These are phyloP conservation scores for Aureobasidium mangrovei DNA, from an alignment of 2,329 filamentous ascomycete genomes.

Conservation along the genomic window DNA sequence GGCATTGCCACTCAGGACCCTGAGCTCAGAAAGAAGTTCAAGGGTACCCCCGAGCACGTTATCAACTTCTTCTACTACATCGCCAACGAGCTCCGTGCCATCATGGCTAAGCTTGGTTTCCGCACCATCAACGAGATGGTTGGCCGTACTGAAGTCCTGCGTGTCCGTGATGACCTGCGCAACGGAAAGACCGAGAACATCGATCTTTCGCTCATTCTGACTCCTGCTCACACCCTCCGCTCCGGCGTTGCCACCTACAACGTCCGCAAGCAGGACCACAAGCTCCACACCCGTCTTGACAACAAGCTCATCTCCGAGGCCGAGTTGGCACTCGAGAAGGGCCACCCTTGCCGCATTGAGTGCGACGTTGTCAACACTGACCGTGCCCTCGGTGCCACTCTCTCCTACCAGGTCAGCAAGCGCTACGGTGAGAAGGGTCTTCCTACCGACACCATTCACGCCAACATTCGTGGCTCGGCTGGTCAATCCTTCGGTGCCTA, in stretches of 20 bases:
- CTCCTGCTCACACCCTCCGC: conserved; percentile 89
- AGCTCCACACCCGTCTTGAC: conserved; percentile 83
- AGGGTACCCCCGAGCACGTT: conserved; percentile 86
- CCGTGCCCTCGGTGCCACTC: conserved; percentile 81
- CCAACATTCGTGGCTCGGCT: conserved; percentile 92
- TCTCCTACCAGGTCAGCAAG: conserved; percentile 94
- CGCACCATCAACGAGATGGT: conserved; percentile 98
- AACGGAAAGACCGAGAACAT: conserved; percentile 88
- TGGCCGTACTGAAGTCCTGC: conserved; percentile 77
- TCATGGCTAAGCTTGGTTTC: conserved; percentile 94
- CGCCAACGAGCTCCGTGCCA: conserved; percentile 87
- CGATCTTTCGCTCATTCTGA: conserved; percentile 84
- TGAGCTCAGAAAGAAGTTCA: conserved; percentile 88
- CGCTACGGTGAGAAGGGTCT: conserved; percentile 82
- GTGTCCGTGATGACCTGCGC: conserved; percentile 78
- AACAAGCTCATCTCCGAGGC: conserved; percentile 97
- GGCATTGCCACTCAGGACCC: conserved; percentile 94
- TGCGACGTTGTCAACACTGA: conserved; percentile 96
- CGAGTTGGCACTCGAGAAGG: conserved; percentile 89
- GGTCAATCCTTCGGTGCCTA: conserved; percentile 95
- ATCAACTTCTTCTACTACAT: conserved; percentile 99
- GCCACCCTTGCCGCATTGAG: conserved; percentile 84
- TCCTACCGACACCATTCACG: conserved; percentile 87
- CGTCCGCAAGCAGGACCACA: conserved; percentile 93
- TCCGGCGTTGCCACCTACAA: conserved; percentile 95